Conservation (phyloP, 768 basidiomycete species). For the Termitomyces sp. region DNA sequence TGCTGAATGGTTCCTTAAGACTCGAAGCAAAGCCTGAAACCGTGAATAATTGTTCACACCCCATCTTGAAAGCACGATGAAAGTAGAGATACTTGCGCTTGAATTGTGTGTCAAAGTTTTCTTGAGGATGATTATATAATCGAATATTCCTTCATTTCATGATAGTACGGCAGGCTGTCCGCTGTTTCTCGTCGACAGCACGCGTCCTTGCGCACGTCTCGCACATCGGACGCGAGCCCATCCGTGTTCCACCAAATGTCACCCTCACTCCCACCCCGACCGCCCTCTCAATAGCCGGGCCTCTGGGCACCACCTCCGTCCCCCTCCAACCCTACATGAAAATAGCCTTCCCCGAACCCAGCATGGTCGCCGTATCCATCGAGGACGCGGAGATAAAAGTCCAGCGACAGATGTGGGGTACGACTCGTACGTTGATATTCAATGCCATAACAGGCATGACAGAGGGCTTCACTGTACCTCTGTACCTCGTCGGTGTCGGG, state of each 20-base stretch:
- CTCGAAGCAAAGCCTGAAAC: too few relatives aligned
- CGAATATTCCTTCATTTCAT: slow-evolving; percentile 14
- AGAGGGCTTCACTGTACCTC: slow-evolving; percentile 74
- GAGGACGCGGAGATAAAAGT: slow-evolving; percentile 62
- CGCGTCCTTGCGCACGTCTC: slow-evolving; percentile 52
- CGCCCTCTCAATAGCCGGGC: slow-evolving; percentile 37
- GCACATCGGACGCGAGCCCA: slow-evolving; percentile 57
- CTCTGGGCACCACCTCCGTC: slow-evolving; percentile 40
- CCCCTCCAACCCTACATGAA: slow-evolving; percentile 43
- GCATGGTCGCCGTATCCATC: slow-evolving; percentile 44
- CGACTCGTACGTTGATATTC: slow-evolving; percentile 81
- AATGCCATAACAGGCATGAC: slow-evolving; percentile 92
- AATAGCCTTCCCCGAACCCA: slow-evolving; percentile 32
- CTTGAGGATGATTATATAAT: slow-evolving; percentile 4
- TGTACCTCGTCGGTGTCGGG: slow-evolving; percentile 92
- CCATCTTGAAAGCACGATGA: too few relatives aligned
- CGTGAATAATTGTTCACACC: too few relatives aligned
- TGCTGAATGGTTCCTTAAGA: too few relatives aligned
- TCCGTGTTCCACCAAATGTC: slow-evolving; percentile 38
- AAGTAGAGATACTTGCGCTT: too few relatives aligned
- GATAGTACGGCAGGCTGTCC: slow-evolving; percentile 28
- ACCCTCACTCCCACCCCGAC: slow-evolving; percentile 33
- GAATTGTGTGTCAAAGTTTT: not conserved
- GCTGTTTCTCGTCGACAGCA: slow-evolving; percentile 46
- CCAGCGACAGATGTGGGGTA: slow-evolving; percentile 94